Percentiles rank a stretch among this genome's conserved stretches.
Conservation (phyloP, 192 early-diverging fungal species). For the Dissophora ornata region DNA sequence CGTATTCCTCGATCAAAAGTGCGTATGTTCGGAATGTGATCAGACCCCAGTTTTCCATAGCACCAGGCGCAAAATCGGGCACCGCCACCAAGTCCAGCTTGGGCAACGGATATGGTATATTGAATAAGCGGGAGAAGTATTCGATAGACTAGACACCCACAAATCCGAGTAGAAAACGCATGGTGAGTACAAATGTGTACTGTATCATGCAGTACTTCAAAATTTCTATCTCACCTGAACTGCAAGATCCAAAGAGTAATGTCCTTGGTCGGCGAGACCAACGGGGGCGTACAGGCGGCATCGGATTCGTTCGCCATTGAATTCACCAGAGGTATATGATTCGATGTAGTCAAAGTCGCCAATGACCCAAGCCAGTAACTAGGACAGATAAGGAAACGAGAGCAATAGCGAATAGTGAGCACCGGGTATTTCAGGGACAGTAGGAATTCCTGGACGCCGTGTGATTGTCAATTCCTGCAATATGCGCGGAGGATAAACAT, state of each 20-base stretch:
- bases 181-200: background rate
- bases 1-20: conserved; percentile 51
- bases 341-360: conserved; percentile 61
- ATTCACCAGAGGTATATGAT: conserved; percentile 41
- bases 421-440: background rate
- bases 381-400: no score
- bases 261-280: conserved; percentile 53
- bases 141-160: conserved; percentile 35
- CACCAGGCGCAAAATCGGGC: conserved; percentile 70
- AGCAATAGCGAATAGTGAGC: background rate
- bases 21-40: conserved; percentile 54
- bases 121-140: conserved; percentile 54
- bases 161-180: background rate
- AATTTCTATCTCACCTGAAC: conserved; percentile 15
- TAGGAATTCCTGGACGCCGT: no score
- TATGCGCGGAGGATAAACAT: background rate
- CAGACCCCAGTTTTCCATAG: conserved; percentile 71
- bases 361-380: conserved; percentile 68
- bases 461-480: no score
- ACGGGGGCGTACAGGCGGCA: conserved; percentile 62
- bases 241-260: conserved; percentile 50
- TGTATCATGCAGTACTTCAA: background rate
- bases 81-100: conserved; percentile 71
- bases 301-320: conserved; percentile 51
- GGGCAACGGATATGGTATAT: conserved; percentile 61